Percentiles rank a stretch among this genome's conserved stretches.
Conservation (phyloP, 371 early-diverging fungal genomes). For the Encephalitozoon intestinalis region DNA sequence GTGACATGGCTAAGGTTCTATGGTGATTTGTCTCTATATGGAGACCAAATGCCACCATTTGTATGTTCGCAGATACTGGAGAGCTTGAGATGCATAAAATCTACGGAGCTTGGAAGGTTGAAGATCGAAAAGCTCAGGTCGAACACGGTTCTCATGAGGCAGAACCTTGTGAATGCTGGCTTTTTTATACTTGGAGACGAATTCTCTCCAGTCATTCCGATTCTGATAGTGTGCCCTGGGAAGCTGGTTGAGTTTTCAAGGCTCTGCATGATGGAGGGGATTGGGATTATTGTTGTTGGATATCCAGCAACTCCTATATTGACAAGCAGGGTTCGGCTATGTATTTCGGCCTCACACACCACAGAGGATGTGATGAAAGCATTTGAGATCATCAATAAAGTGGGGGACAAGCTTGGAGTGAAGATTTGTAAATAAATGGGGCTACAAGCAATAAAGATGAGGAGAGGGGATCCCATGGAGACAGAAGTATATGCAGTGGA, state of each 20-base stretch:
- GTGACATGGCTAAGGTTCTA: constrained; percentile 73
- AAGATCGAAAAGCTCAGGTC: constrained; percentile 72
- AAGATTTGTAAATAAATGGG: constrained; percentile 3
- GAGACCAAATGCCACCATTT: constrained; percentile 81
- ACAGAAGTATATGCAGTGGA: constrained; percentile 44
- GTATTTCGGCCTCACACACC: constrained; percentile 84
- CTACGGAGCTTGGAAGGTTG: constrained; percentile 66
- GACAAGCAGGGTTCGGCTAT: constrained; percentile 85
- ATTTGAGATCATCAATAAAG: constrained; percentile 59
- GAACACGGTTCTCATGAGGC: constrained; percentile 76
- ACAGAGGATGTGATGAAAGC: constrained; percentile 76
- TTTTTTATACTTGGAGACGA: constrained; percentile 85
- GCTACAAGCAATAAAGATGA: not conserved
- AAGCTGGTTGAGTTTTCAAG: constrained; percentile 90
- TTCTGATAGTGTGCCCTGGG: constrained; percentile 86
- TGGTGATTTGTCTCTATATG: constrained; percentile 75
- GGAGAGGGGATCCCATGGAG: not conserved
- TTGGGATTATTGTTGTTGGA: constrained; percentile 94
- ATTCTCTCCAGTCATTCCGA: constrained; percentile 88
- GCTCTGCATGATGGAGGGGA: constrained; percentile 73
- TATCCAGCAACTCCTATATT: constrained; percentile 96
- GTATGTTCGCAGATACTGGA: constrained; percentile 77
- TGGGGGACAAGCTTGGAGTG: constrained; percentile 58
- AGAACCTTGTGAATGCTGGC: constrained; percentile 72
- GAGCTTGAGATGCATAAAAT: constrained; percentile 63